Conservation (phyloP, 352 stramenopile genomes). For the Lagenidium giganteum region DNA sequence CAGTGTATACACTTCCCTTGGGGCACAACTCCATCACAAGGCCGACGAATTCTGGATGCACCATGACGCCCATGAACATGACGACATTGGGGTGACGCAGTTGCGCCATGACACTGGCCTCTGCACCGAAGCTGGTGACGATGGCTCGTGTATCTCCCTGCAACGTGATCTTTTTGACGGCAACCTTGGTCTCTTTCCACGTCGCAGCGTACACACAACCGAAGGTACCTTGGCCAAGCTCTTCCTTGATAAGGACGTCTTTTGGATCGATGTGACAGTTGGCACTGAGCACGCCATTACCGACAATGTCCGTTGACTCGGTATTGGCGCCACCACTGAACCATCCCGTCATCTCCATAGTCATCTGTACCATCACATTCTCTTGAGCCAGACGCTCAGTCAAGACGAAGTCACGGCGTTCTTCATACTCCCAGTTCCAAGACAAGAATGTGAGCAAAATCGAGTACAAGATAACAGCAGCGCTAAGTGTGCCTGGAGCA, state of each 20-base stretch:
- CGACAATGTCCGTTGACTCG: constrained; percentile 39
- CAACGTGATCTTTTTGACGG: constrained; percentile 82
- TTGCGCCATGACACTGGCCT: constrained; percentile 81
- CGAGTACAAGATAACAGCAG: constrained; percentile 69
- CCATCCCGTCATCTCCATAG: constrained; percentile 86
- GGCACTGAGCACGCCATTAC: constrained; percentile 57
- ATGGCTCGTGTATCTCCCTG: constrained; percentile 78
- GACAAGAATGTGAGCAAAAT: constrained; percentile 76
- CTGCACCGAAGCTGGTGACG: constrained; percentile 75
- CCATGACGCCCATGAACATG: constrained; percentile 90
- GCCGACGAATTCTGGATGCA: constrained; percentile 81
- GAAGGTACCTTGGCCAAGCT: constrained; percentile 74
- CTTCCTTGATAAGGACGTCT: constrained; percentile 73
- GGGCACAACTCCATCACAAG: constrained; percentile 88
- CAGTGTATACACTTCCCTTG: constrained; percentile 79
- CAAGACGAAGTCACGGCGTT: constrained; percentile 80
- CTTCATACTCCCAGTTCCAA: constrained; percentile 87
- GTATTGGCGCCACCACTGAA: constrained; percentile 70
- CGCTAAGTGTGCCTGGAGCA: constrained; percentile 61
- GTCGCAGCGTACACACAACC: constrained; percentile 67
- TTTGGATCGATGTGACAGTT: constrained; percentile 85
- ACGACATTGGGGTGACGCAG: constrained; percentile 81
- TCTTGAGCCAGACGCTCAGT: constrained; percentile 78
- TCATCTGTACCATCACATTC: constrained; percentile 87
- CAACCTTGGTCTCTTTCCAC: constrained; percentile 80